Percentiles rank a stretch among this genome's conserved stretches.
phyloP scores from a whole-genome alignment of 495 filamentous ascomycete genomes.

The Friedmanniomyces simplex region DNA sequence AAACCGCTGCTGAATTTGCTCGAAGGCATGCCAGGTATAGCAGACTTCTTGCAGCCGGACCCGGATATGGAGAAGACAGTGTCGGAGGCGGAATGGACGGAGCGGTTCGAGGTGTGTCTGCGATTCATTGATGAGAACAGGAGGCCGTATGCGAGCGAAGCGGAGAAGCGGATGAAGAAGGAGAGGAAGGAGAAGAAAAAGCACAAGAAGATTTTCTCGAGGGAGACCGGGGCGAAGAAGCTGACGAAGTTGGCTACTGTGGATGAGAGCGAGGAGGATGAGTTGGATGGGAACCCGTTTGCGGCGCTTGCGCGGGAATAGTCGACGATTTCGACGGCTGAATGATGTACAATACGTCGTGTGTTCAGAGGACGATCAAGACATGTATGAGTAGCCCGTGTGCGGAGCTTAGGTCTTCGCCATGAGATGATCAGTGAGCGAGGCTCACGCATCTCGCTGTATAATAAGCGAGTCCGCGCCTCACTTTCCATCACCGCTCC shows the following conservation, averaged over 20 bases:
- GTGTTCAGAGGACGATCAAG: no score
- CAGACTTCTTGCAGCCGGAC: slow-evolving; percentile 3
- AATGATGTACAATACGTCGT: no score
- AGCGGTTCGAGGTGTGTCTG: neutral
- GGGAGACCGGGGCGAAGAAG: neutral
- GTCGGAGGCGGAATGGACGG: neutral
- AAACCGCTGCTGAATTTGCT: neutral
- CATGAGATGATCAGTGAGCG: no score
- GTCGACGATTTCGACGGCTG: no score
- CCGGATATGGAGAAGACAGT: neutral
- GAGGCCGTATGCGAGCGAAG: no score
- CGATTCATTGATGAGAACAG: no score
- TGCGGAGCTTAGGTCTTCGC: no score
- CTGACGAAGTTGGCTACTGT: neutral
- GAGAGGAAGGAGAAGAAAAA: no score
- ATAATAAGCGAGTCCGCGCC: no score
- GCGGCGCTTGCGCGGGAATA: slow-evolving; percentile 1
- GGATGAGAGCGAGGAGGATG: neutral
- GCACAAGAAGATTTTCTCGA: neutral
- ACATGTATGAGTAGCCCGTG: no score
- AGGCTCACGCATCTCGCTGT: no score
- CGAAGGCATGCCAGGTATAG: slow-evolving; percentile 5
- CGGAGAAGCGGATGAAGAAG: no score
- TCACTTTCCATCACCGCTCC: neutral
- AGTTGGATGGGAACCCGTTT: slow-evolving; percentile 1